Conservation (phyloP, 306 rosid species). For the Pyrus betulifolia region DNA sequence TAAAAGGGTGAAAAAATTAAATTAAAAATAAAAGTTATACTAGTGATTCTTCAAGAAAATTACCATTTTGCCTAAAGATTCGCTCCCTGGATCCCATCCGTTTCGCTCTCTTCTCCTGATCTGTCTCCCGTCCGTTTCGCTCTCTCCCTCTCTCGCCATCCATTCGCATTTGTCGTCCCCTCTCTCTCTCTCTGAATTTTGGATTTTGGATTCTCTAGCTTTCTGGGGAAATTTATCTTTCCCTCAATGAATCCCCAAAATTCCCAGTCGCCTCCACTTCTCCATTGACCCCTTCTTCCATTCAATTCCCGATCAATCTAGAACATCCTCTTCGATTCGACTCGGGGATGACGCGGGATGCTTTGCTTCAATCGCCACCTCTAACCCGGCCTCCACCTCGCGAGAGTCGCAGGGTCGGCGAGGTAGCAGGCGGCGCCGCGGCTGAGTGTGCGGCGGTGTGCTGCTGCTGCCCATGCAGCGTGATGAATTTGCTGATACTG, state of each 20-base stretch:
- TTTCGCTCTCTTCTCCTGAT: background rate
- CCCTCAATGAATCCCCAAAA: background rate
- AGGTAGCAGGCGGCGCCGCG: constrained; percentile 53
- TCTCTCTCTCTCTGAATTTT: background rate
- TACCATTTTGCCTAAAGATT: background rate
- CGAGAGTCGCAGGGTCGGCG: constrained; percentile 31
- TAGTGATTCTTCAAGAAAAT: background rate
- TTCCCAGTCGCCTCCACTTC: background rate
- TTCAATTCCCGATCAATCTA: background rate
- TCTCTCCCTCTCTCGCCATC: background rate
- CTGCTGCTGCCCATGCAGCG: constrained; percentile 72
- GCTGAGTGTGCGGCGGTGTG: constrained; percentile 77
- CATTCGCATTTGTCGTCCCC: background rate
- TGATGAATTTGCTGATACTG: constrained; percentile 42
- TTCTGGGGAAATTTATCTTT: background rate
- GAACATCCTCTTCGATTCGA: background rate
- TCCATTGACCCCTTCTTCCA: background rate
- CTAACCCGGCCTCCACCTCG: background rate
- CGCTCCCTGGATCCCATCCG: background rate
- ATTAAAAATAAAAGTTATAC: background rate
- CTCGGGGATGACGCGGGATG: constrained; percentile 16
- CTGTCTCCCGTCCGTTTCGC: background rate
- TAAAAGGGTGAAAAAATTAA: too few species aligned
- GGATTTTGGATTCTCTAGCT: background rate
- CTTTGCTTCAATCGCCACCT: constrained; percentile 1